These are phyloP conservation scores for Mucor piriformis DNA, from an alignment of 371 early-diverging fungal genomes.

Conservation along the genomic window DNA sequence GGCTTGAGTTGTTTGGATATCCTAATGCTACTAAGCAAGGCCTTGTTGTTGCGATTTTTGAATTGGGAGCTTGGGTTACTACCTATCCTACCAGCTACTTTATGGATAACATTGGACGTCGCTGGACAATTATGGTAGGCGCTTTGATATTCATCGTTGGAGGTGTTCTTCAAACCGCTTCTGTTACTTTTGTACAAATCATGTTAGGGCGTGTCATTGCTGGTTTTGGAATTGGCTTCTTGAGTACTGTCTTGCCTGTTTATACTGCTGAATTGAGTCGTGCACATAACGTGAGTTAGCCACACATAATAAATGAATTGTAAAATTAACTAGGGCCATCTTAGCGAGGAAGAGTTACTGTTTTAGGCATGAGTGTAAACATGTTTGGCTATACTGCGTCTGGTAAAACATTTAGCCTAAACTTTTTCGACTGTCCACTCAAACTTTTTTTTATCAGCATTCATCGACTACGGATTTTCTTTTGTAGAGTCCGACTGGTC, in stretches of 20 bases:
- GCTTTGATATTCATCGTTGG: constrained; percentile 52
- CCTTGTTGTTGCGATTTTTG: constrained; percentile 41
- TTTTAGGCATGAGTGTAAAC: constrained; percentile 43
- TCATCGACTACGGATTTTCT: constrained; percentile 45
- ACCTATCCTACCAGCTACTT: constrained; percentile 41
- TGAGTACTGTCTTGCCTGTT: constrained; percentile 50
- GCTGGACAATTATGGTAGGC: constrained; percentile 48
- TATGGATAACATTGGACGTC: constrained; percentile 49
- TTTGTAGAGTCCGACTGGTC: constrained; percentile 35
- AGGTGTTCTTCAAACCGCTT: constrained; percentile 42
- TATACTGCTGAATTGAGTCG: constrained; percentile 55
- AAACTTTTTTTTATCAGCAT: constrained; percentile 15
- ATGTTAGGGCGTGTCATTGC: constrained; percentile 47
- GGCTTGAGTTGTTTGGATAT: constrained; percentile 31
- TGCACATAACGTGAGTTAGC: constrained; percentile 40
- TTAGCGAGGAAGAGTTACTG: constrained; percentile 43
- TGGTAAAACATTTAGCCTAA: constrained; percentile 11
- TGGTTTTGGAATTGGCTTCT: constrained; percentile 56
- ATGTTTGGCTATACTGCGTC: constrained; percentile 45
- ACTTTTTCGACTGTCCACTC: background rate
- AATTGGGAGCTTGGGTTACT: constrained; percentile 48
- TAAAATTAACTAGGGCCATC: no score
- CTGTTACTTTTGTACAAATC: constrained; percentile 32
- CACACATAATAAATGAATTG: no score
- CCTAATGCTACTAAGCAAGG: constrained; percentile 42